These are phyloP conservation scores for Stephanodiscus triporus DNA, from an alignment of 108 stramenopile genomes.

Conservation along the genomic window DNA sequence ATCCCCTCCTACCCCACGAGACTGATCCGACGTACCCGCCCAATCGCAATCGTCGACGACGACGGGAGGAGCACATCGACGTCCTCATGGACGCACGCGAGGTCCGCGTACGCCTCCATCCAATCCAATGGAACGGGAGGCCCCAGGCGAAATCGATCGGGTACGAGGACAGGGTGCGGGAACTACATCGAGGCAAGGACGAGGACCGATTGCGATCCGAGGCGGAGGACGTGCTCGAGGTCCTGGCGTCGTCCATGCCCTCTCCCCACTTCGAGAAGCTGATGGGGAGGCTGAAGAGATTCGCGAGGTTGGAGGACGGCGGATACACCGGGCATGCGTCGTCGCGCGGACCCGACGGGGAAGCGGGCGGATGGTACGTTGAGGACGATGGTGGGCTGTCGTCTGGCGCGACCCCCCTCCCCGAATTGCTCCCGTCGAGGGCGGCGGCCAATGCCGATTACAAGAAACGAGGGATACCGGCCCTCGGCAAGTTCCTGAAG, in stretches of 20 bases:
- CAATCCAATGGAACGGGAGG: constrained; percentile 1
- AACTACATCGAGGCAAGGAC: constrained; percentile 20
- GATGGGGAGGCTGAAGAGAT: constrained; percentile 30
- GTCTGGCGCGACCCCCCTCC: background rate
- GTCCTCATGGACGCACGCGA: constrained; percentile 35
- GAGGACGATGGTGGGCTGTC: background rate
- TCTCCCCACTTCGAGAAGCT: constrained; percentile 43
- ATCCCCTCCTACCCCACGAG: constrained; percentile 12
- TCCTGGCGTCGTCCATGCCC: constrained; percentile 29
- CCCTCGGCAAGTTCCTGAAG: constrained; percentile 22
- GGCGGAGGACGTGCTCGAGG: constrained; percentile 31
- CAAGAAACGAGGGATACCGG: constrained; percentile 26
- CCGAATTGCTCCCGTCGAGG: background rate
- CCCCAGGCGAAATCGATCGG: background rate
- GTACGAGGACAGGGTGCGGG: constrained; percentile 10
- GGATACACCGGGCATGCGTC: background rate
- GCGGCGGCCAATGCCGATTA: constrained; percentile 4
- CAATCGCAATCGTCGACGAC: constrained; percentile 40
- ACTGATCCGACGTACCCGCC: constrained; percentile 46
- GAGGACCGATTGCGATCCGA: constrained; percentile 22
- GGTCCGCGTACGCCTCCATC: constrained; percentile 20
- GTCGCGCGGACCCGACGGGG: background rate
- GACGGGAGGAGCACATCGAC: constrained; percentile 19
- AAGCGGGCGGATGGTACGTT: constrained; percentile 3
- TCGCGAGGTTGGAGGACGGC: constrained; percentile 23